Base-by-base conservation (phyloP, 257 asterid species). In the Fraxinus americana region DNA sequence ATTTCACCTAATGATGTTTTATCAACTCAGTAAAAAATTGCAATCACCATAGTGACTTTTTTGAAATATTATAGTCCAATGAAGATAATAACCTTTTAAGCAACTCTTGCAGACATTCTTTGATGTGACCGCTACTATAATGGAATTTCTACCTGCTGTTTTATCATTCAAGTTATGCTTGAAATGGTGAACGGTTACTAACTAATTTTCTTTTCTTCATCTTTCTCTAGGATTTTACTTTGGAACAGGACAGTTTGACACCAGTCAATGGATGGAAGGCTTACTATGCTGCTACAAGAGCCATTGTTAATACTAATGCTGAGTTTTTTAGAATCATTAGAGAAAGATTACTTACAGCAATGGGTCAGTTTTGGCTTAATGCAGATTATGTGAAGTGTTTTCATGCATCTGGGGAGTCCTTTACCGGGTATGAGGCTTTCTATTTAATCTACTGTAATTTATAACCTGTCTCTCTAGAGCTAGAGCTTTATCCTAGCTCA, bases 201-300 rank as follows among this genome's bases (percentile, higher is more conserved):
- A 76, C 71, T 61, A 5, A 23, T 5, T 48, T 43, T 79, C 65
- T 23, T 36, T 78, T 70, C 41, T 38, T 21, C 70, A 34, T 75
- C 70, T 77, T 35, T 36, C 71, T 54, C 70, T 85, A 95, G 99
- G 99, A 95, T 89, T 95, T 91, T 87, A 93, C 97, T 25, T 59
- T 88, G 83, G 99, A 95, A 89, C 99, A 95, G 83, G 92, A 85
- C 79, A 86, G 72, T 41, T 82, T 93, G 76, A 89, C 82, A 71
- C 99, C 98, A 61, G 85, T 87, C 43, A 82, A 90, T 85, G 99
- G 99, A 78, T 95, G 99, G 99, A 95, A 95, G 87, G 96, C 97
- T 70, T 95, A 95, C 82, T 95, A 95, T 81, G 98, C 99, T 41
- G 89, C 92, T 85, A 93, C 99, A 61, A 90, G 94, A 87, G 98